phyloP scores from a whole-genome alignment of 2,329 filamentous ascomycete genomes.

The Penicillium sp. region DNA sequence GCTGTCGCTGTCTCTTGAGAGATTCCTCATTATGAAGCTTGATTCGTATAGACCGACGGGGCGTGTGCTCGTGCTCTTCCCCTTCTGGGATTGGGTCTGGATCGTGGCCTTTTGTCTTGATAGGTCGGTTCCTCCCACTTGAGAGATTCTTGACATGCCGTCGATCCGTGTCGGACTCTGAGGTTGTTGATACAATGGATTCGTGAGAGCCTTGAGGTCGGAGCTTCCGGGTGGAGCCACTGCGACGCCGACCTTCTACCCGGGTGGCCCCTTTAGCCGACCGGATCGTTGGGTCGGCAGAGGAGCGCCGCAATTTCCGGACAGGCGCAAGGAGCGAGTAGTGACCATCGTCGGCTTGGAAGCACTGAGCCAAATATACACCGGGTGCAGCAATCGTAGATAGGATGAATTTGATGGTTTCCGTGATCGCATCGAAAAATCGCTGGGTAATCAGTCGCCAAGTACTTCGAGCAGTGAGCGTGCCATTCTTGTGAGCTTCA shows the following conservation, averaged over 20 bases:
- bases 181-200: conserved; percentile 50
- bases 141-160: conserved; percentile 19
- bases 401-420: conserved; percentile 73
- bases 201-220: conserved; percentile 34
- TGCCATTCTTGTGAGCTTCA: conserved; percentile 36
- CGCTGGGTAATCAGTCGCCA: conserved; percentile 61
- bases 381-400: conserved; percentile 76
- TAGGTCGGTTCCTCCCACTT: conserved; percentile 23
- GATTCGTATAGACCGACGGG: conserved; percentile 82
- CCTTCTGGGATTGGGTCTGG: conserved; percentile 44
- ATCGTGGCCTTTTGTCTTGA: conserved; percentile 26
- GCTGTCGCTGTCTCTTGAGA: conserved; percentile 63
- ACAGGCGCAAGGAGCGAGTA: conserved; percentile 78
- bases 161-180: conserved; percentile 54
- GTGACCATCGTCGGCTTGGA: conserved; percentile 74
- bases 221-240: conserved; percentile 29
- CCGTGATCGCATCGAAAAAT: conserved; percentile 68
- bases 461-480: conserved; percentile 35
- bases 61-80: conserved; percentile 54
- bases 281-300: conserved; percentile 17
- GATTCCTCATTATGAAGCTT: conserved; percentile 80
- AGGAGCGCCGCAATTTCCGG: conserved; percentile 53
- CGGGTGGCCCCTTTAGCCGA: conserved; percentile 22
- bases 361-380: conserved; percentile 75
- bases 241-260: conserved; percentile 27